Conservation (phyloP, 352 stramenopile genomes). For the Phytophthora pistaciae region DNA sequence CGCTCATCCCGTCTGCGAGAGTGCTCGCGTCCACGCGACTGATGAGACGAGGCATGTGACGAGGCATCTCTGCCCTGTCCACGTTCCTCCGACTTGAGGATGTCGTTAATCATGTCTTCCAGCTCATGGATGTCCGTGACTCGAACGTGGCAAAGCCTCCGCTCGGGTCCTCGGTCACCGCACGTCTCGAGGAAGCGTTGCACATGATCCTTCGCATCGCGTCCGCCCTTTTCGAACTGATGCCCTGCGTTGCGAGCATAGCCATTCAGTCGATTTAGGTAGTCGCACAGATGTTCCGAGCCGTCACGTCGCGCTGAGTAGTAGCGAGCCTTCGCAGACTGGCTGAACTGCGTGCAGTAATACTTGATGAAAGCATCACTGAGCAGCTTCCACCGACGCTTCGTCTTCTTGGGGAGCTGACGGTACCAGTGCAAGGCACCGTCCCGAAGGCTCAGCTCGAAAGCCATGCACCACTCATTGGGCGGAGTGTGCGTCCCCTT, state of each 20-base stretch:
- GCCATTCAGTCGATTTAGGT: conserved; percentile 5
- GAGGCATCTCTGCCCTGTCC: too few relatives aligned
- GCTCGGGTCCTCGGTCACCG: not conserved
- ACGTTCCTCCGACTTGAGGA: not conserved
- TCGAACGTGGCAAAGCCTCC: not conserved
- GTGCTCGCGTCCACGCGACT: not conserved
- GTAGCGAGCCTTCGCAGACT: not conserved
- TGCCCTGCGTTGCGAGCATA: not conserved
- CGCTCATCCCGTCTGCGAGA: not conserved
- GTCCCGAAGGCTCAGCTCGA: too few relatives aligned
- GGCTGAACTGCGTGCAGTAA: too few relatives aligned
- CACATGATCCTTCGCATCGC: conserved; percentile 3
- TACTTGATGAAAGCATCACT: too few relatives aligned
- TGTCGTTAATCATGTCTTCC: not conserved
- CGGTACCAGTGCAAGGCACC: too few relatives aligned
- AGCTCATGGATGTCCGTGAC: conserved; percentile 2
- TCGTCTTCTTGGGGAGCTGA: too few relatives aligned
- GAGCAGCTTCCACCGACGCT: too few relatives aligned
- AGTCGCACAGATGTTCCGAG: conserved; percentile 3
- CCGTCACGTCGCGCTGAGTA: not conserved
- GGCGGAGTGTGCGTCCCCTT: not conserved
- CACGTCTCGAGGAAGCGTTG: not conserved
- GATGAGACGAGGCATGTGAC: not conserved
- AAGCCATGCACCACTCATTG: too few relatives aligned
- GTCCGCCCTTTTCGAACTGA: not conserved